phyloP scores from a whole-genome alignment of 257 asterid genomes.

The Voacanga thouarsii region DNA sequence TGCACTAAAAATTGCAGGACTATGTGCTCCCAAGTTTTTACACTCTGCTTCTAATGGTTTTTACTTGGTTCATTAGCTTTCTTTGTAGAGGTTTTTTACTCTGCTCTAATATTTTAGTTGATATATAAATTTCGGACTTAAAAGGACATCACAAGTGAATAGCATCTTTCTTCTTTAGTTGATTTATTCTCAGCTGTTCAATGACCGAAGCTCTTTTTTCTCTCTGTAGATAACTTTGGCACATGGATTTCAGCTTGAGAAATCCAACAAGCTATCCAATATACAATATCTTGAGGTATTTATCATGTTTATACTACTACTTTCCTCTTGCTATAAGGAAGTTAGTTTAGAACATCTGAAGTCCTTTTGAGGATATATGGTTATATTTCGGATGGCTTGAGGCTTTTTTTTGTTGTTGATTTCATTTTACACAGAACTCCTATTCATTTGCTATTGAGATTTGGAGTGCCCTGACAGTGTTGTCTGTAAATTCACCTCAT shows the following conservation, averaged over 20 bases:
- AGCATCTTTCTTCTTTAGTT: neutral
- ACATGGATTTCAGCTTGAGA: constrained; percentile 46
- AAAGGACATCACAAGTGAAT: neutral
- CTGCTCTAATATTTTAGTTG: constrained; percentile 5
- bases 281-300: constrained; percentile 36
- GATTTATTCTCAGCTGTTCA: neutral
- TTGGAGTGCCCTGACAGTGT: no score
- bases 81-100: constrained; percentile 37
- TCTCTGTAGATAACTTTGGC: constrained; percentile 34
- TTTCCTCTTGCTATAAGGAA: neutral
- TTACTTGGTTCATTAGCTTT: constrained; percentile 37
- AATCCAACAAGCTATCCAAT: constrained; percentile 36
- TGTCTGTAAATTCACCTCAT: constrained; percentile 9
- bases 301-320: neutral
- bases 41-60: constrained; percentile 30
- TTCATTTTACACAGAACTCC: no score
- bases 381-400: no score
- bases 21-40: constrained; percentile 33
- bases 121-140: neutral
- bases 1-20: constrained; percentile 19
- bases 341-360: neutral
- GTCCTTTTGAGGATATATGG: neutral
- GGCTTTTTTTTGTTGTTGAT: no score
- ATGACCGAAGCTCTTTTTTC: constrained; percentile 7
- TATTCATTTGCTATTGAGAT: no score